These are phyloP conservation scores for Shiraia sp. DNA, from an alignment of 2,329 filamentous ascomycete genomes.

Conservation along the genomic window DNA sequence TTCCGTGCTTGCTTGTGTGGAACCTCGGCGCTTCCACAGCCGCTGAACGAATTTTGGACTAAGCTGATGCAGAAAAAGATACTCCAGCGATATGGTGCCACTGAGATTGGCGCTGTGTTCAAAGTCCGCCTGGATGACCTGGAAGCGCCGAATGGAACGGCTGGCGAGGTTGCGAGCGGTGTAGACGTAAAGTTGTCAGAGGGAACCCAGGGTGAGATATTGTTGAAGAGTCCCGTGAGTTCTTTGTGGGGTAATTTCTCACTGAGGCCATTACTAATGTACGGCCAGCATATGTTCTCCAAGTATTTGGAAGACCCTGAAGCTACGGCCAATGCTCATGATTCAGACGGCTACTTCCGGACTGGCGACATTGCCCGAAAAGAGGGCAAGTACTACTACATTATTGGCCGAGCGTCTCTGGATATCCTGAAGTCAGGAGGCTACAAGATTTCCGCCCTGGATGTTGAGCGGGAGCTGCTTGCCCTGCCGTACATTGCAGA, in stretches of 20 bases:
- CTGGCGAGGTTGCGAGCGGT: conserved; percentile 44
- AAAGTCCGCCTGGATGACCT: conserved; percentile 44
- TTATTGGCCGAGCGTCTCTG: conserved; percentile 56
- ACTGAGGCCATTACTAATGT: conserved; percentile 1
- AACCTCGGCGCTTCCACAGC: conserved; percentile 54
- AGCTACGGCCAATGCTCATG: conserved; percentile 52
- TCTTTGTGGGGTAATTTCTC: no score
- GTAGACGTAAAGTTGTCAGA: conserved; percentile 48
- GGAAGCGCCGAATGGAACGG: conserved; percentile 35
- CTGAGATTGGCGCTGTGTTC: conserved; percentile 51
- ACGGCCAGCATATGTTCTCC: conserved; percentile 44
- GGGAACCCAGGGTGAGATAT: conserved; percentile 55
- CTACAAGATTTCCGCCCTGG: conserved; percentile 59
- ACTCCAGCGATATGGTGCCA: conserved; percentile 50
- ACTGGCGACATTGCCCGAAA: conserved; percentile 50
- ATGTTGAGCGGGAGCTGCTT: conserved; percentile 59
- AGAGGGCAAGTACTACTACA: conserved; percentile 55
- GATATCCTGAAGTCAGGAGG: conserved; percentile 61
- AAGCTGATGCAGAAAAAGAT: conserved; percentile 49
- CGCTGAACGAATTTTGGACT: conserved; percentile 57
- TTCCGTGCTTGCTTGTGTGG: conserved; percentile 51
- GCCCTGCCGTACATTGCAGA: conserved; percentile 54
- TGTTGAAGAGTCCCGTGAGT: conserved; percentile 43
- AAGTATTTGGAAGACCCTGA: conserved; percentile 48
- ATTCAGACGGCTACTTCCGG: conserved; percentile 54